Evolutionary conservation across 2,329 filamentous ascomycete species (phyloP), one percentile per base, ranked within the genome.

Genomic region (Verticillium tricorpus): DNA sequence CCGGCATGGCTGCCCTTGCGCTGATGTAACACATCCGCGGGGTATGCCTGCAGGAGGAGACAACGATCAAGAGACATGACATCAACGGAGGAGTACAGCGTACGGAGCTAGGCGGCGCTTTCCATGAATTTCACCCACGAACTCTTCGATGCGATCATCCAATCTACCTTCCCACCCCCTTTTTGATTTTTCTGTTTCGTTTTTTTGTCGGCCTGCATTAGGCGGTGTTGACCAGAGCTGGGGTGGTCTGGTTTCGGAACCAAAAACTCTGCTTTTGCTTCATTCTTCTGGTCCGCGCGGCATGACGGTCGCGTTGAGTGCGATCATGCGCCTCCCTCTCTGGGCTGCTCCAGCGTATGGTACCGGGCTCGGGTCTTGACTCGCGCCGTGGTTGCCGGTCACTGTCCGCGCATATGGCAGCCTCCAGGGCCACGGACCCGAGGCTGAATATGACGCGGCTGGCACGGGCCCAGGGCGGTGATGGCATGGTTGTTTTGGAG

Each of bases 1-100:
- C 78, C 54, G 83, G 81, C 60, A 77, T 84, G 67, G 69, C 82
- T n/a, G 76, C 76, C 56, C 78, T 78, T 17, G 80, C 77, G n/a
- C 65, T 86, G 62, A 72, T 86, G 70, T 87, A 83, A 78, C 62
- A 56, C 32, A 34, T 35, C 40, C n/a, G 50, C 50, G 57, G 52
- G 12, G 17, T n/a, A 57, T 59, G 60, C 28, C 19, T 11, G n/a
- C 45, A 22, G 45, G 14, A 25, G 57, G 45, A 59, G 28, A 28
- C 54, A 31, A 31, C 34, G 39, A 55, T 35, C 9, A 58, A 31
- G 50, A 57, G 31, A 14, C 40, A 61, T 59, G 64, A 39, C 15
- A 57, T 25, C 31, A 35, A 25, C 22, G 37, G 35, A 52, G n/a
- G 59, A 35, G 52, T 39, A 31, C 35, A 15, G n/a, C 34, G 40